Evolutionary conservation across 2,329 filamentous ascomycete species (phyloP).

Genomic region (Lachnellula willkommii): DNA sequence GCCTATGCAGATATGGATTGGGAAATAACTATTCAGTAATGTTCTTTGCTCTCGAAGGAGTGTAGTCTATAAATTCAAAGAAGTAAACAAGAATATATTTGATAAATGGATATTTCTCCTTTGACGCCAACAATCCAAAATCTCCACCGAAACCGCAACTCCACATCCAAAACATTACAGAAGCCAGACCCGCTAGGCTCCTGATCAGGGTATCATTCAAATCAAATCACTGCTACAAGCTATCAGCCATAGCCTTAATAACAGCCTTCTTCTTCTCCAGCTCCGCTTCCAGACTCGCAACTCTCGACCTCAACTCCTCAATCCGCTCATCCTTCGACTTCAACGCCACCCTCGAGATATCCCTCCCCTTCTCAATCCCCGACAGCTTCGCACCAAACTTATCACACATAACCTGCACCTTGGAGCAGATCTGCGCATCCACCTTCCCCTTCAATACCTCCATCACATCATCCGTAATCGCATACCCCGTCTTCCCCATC

Average conservation of each 20-base stretch:
- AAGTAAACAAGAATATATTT: too few species aligned
- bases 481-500: constrained; percentile 19
- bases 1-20: too few species aligned
- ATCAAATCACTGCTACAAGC: too few species aligned
- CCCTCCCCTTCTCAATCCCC: constrained; percentile 59
- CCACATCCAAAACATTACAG: too few species aligned
- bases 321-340: constrained; percentile 61
- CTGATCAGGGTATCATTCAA: too few species aligned
- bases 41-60: too few species aligned
- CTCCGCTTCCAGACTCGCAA: constrained; percentile 53
- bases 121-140: too few species aligned
- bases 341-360: constrained; percentile 57
- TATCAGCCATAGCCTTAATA: constrained; percentile 25
- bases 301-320: constrained; percentile 59
- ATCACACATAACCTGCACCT: constrained; percentile 43
- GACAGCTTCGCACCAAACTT: constrained; percentile 52
- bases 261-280: constrained; percentile 46
- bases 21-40: too few species aligned
- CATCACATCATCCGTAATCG: constrained; percentile 45
- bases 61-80: too few species aligned
- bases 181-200: too few species aligned
- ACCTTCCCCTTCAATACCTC: constrained; percentile 43
- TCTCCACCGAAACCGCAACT: too few species aligned
- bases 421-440: constrained; percentile 32
- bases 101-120: too few species aligned